Evolutionary conservation across 129 eudicot species (phyloP).

Genomic region (Daucus carota): DH1_v3.0 NC_030383.2:2298501-2299000

Average conservation of each 20-base stretch:
- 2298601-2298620: background rate
- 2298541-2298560: background rate
- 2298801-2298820: background rate
- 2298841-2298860: background rate
- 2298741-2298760: background rate
- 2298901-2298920: background rate
- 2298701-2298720: background rate
- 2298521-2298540: fast-evolving
- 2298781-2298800: background rate
- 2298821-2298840: background rate
- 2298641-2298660: background rate
- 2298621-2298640: background rate
- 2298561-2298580: background rate
- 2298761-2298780: background rate
- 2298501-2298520: background rate
- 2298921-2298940: no score
- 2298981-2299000: background rate
- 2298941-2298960: no score
- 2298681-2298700: background rate
- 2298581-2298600: background rate
- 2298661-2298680: background rate
- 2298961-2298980: no score
- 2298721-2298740: background rate
- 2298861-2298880: background rate
- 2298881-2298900: background rate